These are phyloP conservation scores for Crepidotus variabilis DNA, from an alignment of 768 basidiomycete genomes.

Conservation along the genomic window DNA sequence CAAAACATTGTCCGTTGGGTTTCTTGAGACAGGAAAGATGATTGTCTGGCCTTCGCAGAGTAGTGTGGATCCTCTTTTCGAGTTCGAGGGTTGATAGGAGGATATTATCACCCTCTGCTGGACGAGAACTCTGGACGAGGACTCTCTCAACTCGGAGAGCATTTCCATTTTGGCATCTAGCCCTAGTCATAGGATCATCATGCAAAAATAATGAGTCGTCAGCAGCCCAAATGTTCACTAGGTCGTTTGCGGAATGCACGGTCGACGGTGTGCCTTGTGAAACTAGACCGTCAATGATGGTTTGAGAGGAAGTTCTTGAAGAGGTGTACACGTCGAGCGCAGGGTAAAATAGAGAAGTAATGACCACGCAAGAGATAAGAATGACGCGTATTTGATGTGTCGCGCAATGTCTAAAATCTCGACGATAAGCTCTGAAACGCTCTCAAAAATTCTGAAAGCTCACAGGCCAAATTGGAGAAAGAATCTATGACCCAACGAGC, in stretches of 20 bases:
- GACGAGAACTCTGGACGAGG: conserved; percentile 55
- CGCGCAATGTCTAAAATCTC: conserved; percentile 67
- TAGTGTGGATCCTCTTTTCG: conserved; percentile 50
- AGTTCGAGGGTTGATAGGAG: conserved; percentile 63
- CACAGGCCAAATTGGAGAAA: conserved; percentile 80
- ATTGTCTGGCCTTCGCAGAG: conserved; percentile 29
- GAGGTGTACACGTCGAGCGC: conserved; percentile 82
- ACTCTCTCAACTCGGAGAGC: conserved; percentile 78
- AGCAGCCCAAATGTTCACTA: conserved; percentile 70
- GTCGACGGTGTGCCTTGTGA: conserved; percentile 49
- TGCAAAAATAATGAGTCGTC: conserved; percentile 59
- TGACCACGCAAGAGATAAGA: conserved; percentile 82
- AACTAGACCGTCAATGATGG: conserved; percentile 62
- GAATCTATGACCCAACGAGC: conserved; percentile 42
- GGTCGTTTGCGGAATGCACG: conserved; percentile 54
- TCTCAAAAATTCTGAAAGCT: conserved; percentile 28
- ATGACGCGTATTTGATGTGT: conserved; percentile 89
- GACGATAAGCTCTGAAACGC: conserved; percentile 10
- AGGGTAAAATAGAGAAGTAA: conserved; percentile 88
- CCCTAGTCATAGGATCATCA: conserved; percentile 68
- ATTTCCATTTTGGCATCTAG: conserved; percentile 64
- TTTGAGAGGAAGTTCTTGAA: conserved; percentile 60
- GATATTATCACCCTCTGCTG: conserved; percentile 48
- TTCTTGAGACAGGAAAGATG: conserved; percentile 52
- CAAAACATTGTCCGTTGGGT: conserved; percentile 55